phyloP scores from a whole-genome alignment of 768 basidiomycete genomes.

The Auriculariales sp. region DNA sequence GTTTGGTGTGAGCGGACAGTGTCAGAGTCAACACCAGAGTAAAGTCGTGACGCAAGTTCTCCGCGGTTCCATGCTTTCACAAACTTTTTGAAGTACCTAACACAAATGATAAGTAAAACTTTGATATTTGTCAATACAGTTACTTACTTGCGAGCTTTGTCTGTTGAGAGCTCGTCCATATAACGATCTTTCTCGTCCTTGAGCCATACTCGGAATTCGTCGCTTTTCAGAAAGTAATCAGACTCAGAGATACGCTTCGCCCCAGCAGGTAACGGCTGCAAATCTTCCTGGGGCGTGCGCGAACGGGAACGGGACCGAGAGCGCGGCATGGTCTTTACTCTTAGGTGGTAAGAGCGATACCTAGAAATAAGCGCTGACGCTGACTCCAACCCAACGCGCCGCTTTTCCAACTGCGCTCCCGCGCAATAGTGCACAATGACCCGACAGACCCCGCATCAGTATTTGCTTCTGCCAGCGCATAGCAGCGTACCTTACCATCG shows the following conservation, averaged over 20 bases:
- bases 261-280: slow-evolving; percentile 36
- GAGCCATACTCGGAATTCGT: slow-evolving; percentile 79
- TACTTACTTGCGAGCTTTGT: slow-evolving; percentile 59
- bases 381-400: no score
- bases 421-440: no score
- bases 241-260: slow-evolving; percentile 57
- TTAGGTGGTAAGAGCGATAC: no score
- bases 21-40: slow-evolving; percentile 45
- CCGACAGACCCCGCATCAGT: no score
- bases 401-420: no score
- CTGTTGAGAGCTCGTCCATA: slow-evolving; percentile 73
- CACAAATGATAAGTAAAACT: slow-evolving; percentile 18
- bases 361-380: no score
- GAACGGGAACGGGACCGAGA: slow-evolving; percentile 5
- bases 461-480: no score
- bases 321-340: slow-evolving; percentile 1
- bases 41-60: slow-evolving; percentile 51
- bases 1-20: slow-evolving; percentile 55
- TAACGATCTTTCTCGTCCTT: slow-evolving; percentile 65
- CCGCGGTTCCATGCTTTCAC: slow-evolving; percentile 83
- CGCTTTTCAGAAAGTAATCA: slow-evolving; percentile 81
- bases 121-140: slow-evolving; percentile 7
- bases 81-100: slow-evolving; percentile 85
- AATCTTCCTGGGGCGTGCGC: neutral
- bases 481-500: no score